A percentile compares a stretch with the other conserved stretches of the same genome.
Conservation (phyloP, 2,329 filamentous ascomycete species). For the Hypomyces rosellus region DNA sequence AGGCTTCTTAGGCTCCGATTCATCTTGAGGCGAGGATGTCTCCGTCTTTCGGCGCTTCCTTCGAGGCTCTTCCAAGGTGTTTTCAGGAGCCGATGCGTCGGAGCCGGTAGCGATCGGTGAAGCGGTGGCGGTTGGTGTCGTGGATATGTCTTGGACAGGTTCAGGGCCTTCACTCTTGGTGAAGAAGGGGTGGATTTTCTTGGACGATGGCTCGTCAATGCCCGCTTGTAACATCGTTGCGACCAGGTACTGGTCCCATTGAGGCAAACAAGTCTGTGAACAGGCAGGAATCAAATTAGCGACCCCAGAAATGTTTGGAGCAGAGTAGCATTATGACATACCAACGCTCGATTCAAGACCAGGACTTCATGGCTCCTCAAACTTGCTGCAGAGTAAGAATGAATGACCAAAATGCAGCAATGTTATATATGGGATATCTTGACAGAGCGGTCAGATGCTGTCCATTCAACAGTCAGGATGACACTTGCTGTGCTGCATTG, state of each 20-base stretch:
- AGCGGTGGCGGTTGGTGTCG: slow-evolving; percentile 4
- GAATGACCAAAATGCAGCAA: no score
- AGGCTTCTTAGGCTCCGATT: slow-evolving; percentile 20
- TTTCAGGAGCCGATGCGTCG: slow-evolving; percentile 14
- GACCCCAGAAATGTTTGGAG: not conserved
- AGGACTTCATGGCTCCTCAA: no score
- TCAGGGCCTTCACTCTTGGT: slow-evolving; percentile 20
- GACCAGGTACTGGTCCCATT: slow-evolving; percentile 38
- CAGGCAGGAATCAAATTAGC: not conserved
- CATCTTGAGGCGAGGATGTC: slow-evolving; percentile 17
- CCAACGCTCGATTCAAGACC: no score
- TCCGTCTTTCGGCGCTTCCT: slow-evolving; percentile 40
- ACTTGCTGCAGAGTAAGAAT: no score
- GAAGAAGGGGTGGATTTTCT: slow-evolving; percentile 54
- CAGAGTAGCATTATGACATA: no score
- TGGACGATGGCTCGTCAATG: slow-evolving; percentile 27
- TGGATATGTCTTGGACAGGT: not conserved
- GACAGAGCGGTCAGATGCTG: no score
- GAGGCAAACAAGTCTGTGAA: slow-evolving; percentile 16
- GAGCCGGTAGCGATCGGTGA: not conserved
- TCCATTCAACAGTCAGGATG: no score
- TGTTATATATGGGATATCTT: no score
- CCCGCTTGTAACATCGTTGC: slow-evolving; percentile 40
- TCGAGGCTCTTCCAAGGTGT: slow-evolving; percentile 24
- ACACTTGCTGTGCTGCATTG: no score